These are phyloP conservation scores for Penicillium sp. DNA, from an alignment of 2,329 filamentous ascomycete genomes.

Conservation along the genomic window DNA sequence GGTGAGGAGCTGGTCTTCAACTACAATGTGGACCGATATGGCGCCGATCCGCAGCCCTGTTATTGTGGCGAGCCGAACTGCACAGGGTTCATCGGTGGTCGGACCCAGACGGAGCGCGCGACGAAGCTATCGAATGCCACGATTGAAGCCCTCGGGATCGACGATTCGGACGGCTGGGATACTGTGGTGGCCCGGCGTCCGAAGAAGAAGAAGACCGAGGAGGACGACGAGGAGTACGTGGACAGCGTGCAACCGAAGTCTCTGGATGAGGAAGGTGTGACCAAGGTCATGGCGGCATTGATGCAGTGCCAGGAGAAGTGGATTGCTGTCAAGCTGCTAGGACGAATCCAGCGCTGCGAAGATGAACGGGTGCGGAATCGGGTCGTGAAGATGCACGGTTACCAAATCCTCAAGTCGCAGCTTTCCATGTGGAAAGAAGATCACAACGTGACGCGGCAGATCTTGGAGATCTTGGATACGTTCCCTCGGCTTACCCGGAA, in stretches of 20 bases:
- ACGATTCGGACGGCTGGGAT: conserved; percentile 89
- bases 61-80: conserved; percentile 96
- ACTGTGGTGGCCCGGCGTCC: conserved; percentile 85
- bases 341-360: conserved; percentile 80
- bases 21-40: conserved; percentile 98
- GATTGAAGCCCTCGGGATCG: conserved; percentile 93
- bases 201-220: conserved; percentile 84
- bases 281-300: conserved; percentile 92
- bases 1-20: conserved; percentile 98
- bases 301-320: conserved; percentile 99
- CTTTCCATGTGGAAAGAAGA: conserved; percentile 86
- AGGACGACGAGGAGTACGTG: conserved; percentile 94
- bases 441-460: conserved; percentile 82
- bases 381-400: conserved; percentile 95
- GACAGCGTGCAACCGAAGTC: conserved; percentile 79
- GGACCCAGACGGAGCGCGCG: conserved; percentile 92
- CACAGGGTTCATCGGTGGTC: conserved; percentile 93
- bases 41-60: conserved; percentile 92
- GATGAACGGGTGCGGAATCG: conserved; percentile 84
- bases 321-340: conserved; percentile 93
- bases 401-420: conserved; percentile 87
- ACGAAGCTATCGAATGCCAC: conserved; percentile 87
- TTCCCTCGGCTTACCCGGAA: conserved; percentile 91
- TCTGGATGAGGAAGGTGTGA: conserved; percentile 78
- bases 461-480: conserved; percentile 82